Evolutionary conservation across 495 filamentous ascomycete genomes (phyloP), one percentile per base, ranked within the genome.

Genomic region (Hyaloscypha bicolor): DNA sequence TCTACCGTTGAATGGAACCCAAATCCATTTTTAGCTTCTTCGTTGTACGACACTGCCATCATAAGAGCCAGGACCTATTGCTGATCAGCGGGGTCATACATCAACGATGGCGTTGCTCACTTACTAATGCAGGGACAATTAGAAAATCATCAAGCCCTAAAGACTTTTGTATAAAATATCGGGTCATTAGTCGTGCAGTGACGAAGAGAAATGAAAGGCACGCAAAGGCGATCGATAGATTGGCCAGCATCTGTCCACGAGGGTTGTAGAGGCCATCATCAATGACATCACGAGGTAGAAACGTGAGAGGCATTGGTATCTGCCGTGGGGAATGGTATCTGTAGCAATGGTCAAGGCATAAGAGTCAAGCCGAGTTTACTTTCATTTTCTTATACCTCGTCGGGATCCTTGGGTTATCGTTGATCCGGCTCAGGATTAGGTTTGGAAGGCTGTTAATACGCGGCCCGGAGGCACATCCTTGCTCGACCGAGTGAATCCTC

Each of bases 21-120:
- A 22, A 62, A 62, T 45, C 59, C 59, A 62, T 62, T 62, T 29
- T 62, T 62, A 35, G 45, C 59, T 42, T 62, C 59, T 35, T 42
- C 45, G 25, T 62, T 62, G 30, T 42, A 62, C 9, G 59, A 62
- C 6, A 62, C 32, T 6, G 59, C 59, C 59, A 62, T 62, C 45
- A 35, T 62, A 32, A 62, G 21, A 19, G 59, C 59, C 8, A 62
- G 45, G 45, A 21, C 59, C 59, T 62, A 4, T 12, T 31, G 35
- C 35, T 35, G 59, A 21, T n/a, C 39, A 21, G 19, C 35, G 57
- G 14, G 8, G 29, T 32, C 2, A 19, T 42, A n/a, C 59, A 62
- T 19, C 45, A 8, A 16, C 30, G 25, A 14, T 45, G 9, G 39
- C 14, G 19, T 22, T 21, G 12, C 22, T 62, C 22, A 45, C 25